A percentile compares a stretch with the other conserved stretches of the same genome.
Evolutionary conservation across 2,329 filamentous ascomycete species (phyloP).

Genomic region (Claviceps purpurea): DNA sequence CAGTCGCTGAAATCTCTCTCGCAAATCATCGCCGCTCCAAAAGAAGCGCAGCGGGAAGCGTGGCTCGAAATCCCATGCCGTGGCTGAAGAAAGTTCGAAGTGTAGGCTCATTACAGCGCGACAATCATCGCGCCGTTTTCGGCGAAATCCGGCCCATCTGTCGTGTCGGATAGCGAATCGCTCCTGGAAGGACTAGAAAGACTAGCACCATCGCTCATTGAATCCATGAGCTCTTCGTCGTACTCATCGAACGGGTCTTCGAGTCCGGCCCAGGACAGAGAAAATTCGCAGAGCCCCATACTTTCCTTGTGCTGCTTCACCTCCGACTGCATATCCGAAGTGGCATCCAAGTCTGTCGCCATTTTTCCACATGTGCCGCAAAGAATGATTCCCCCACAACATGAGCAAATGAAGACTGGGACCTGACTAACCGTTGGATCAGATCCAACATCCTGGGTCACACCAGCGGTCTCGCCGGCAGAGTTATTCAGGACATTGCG

Average conservation of each 20-base stretch:
- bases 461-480: conserved; percentile 88
- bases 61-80: neutral
- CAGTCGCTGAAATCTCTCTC: neutral
- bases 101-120: neutral
- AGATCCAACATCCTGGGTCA: conserved; percentile 91
- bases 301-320: conserved; percentile 9
- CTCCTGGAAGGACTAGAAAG: conserved; percentile 1
- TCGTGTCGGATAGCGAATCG: conserved; percentile 10
- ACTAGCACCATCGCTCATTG: neutral
- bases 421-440: conserved; percentile 90
- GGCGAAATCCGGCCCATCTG: conserved; percentile 10
- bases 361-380: conserved; percentile 27
- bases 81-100: neutral
- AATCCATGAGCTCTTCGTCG: conserved; percentile 23
- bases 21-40: neutral
- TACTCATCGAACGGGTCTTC: conserved; percentile 24
- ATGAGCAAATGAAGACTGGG: conserved; percentile 29
- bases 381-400: conserved; percentile 31
- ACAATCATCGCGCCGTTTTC: conserved; percentile 11
- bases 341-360: conserved; percentile 12
- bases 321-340: neutral
- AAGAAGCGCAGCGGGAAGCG: neutral
- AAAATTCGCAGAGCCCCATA: conserved; percentile 18
- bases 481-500: conserved; percentile 87
- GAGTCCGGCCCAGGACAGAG: conserved; percentile 11